Base-by-base conservation (phyloP, 1,284 basidiomycete species). In the Microbotryum silenes-acaulis region DNA sequence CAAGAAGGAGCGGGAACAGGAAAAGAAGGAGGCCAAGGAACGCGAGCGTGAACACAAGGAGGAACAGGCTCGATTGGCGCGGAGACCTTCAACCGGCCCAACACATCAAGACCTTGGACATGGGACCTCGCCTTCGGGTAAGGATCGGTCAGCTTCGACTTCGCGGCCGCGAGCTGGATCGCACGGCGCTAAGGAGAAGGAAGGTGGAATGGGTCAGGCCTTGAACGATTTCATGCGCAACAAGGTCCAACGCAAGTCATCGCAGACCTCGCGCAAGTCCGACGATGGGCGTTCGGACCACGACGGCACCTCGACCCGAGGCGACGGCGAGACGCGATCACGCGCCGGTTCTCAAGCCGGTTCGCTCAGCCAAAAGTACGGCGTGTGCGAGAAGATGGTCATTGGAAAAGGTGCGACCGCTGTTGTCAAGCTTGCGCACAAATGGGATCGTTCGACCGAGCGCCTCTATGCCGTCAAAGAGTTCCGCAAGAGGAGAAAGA, bases 401-500 rank as follows among this genome's bases (percentile, higher is more conserved):
- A 97, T 98, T 70, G 94, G 94, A 54, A 97, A 94, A 76, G 94
- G 94, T 45, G 96, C 94, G 14, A 98, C 94, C 6, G 92, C 90
- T 44, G 91, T 97, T 59, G 96, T 98, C 48, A 82, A 91, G 50
- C 82, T 98, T 4, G 96, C 93, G 45, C 94, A 98, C 79, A 97
- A 97, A 79, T 97, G 94, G 93, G 94, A 98, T 77, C 82, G 93
- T 64, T 85, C 81, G 37, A 92, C 94, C 73, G 96, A 98, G 78
- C 96, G 94, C 79, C 81, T 98, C n/a, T 98, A 97, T 72, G 94
- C 94, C 47, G 89, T 98, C 75, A 98, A 98, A 83, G 94, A 98
- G 79, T 97, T 98, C 82, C 87, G 94, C 62, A 97, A 97, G 77
- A 85, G 94, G 69, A 84, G 93, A 73, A 96, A 94, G 82, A 97